Conservation (phyloP, 2,329 filamentous ascomycete genomes). For the Trichophaea hybrida region DNA sequence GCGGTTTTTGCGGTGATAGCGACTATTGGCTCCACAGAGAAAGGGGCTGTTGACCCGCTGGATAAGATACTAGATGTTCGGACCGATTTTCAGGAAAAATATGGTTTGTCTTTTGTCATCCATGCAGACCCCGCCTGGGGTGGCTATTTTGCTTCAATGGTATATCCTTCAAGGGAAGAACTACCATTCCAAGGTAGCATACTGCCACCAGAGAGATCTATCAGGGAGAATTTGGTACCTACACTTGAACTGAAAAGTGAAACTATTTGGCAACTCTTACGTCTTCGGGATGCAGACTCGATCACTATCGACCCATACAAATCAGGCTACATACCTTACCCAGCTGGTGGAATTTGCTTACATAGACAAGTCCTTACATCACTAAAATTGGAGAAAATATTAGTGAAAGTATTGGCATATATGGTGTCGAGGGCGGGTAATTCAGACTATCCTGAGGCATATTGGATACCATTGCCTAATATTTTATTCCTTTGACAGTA, state of each 20-base stretch:
- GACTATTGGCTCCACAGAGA: conserved; percentile 38
- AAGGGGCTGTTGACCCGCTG: conserved; percentile 36
- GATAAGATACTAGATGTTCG: conserved; percentile 33
- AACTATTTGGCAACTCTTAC: neutral
- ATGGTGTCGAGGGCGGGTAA: too few relatives aligned
- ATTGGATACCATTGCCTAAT: too few relatives aligned
- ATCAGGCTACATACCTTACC: conserved; percentile 37
- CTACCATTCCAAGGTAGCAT: too few relatives aligned
- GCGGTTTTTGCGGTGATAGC: conserved; percentile 36
- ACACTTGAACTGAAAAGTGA: neutral
- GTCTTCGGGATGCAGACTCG: neutral
- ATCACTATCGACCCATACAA: conserved; percentile 40
- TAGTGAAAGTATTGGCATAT: too few relatives aligned
- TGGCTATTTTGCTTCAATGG: conserved; percentile 38
- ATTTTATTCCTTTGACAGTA: too few relatives aligned
- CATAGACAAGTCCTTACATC: conserved; percentile 29
- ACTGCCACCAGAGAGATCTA: too few relatives aligned
- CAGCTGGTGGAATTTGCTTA: conserved; percentile 29
- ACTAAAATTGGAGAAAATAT: too few relatives aligned
- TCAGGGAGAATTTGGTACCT: too few relatives aligned
- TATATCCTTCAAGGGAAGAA: too few relatives aligned
- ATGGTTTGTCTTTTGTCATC: conserved; percentile 35
- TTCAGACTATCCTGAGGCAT: too few relatives aligned
- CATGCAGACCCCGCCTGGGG: conserved; percentile 40
- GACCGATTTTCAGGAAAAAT: conserved; percentile 30